Conservation (phyloP, 2,329 filamentous ascomycete species). For the Trichoderma sp. region DNA sequence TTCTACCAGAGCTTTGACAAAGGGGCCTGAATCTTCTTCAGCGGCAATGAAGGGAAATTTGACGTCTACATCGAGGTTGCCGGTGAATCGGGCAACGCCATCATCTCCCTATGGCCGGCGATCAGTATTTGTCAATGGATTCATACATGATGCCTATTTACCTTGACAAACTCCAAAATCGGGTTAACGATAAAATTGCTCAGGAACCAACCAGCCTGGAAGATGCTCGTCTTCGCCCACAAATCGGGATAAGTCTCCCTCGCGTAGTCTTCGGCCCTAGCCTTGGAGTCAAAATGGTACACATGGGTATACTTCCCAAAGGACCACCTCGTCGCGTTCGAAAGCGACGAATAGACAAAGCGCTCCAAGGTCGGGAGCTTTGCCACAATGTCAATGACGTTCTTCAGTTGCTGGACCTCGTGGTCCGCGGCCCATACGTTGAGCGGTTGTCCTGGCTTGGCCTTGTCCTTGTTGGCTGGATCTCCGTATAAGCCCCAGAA, state of each 20-base stretch:
- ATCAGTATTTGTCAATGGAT: background rate
- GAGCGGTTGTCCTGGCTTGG: constrained; percentile 20
- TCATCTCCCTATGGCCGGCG: constrained; percentile 3
- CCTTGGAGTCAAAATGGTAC: constrained; percentile 14
- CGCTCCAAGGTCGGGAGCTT: constrained; percentile 33
- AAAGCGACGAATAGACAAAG: constrained; percentile 39
- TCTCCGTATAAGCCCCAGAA: constrained; percentile 23
- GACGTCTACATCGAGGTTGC: constrained; percentile 16
- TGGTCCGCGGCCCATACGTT: constrained; percentile 21
- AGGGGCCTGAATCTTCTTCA: constrained; percentile 27
- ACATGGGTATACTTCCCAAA: background rate
- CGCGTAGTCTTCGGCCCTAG: background rate
- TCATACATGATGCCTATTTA: background rate
- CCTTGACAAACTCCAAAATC: background rate
- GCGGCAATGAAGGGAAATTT: constrained; percentile 27
- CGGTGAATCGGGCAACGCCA: constrained; percentile 24
- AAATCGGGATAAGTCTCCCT: background rate
- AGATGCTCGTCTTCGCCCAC: background rate
- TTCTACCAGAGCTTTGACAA: constrained; percentile 26
- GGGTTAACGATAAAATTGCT: background rate
- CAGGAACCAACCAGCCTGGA: background rate
- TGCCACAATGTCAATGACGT: constrained; percentile 37
- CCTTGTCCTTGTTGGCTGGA: background rate
- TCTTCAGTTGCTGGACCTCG: constrained; percentile 37
- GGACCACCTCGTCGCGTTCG: constrained; percentile 30